Evolutionary conservation across 352 stramenopile species (phyloP).

Genomic region (Saprolegnia parasitica): DNA sequence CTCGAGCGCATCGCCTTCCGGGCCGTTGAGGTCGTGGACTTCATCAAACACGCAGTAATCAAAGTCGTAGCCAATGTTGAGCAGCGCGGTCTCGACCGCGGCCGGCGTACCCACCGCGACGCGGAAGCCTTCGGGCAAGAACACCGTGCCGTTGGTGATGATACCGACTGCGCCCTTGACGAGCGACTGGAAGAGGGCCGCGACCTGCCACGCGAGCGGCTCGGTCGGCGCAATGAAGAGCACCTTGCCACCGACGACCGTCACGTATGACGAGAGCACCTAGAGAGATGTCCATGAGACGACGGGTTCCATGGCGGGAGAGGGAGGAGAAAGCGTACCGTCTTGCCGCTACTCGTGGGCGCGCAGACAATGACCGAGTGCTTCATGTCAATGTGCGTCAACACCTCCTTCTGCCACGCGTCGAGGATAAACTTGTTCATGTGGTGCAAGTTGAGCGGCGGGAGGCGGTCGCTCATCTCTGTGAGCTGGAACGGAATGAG

Average conservation of each 20-base stretch:
- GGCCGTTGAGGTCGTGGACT: slow-evolving; percentile 96
- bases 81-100: slow-evolving; percentile 91
- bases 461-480: slow-evolving; percentile 79
- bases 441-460: slow-evolving; percentile 85
- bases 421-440: slow-evolving; percentile 94
- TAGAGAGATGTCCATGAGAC: slow-evolving; percentile 39
- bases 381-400: slow-evolving; percentile 92
- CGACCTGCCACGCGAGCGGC: slow-evolving; percentile 98
- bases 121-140: slow-evolving; percentile 70
- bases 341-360: slow-evolving; percentile 97
- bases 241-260: slow-evolving; percentile 69
- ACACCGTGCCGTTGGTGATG: slow-evolving; percentile 89
- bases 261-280: slow-evolving; percentile 79
- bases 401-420: slow-evolving; percentile 95
- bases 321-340: slow-evolving; percentile 71
- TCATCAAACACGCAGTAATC: slow-evolving; percentile 99
- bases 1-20: slow-evolving; percentile 95
- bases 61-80: slow-evolving; percentile 90
- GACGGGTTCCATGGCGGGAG: slow-evolving; percentile 48
- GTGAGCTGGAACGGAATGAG: slow-evolving; percentile 85
- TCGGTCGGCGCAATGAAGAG: slow-evolving; percentile 93
- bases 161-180: slow-evolving; percentile 95
- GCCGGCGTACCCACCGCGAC: slow-evolving; percentile 95
- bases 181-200: slow-evolving; percentile 97
- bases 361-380: slow-evolving; percentile 97